Evolutionary conservation across 164 flowering plant species (phyloP).

Genomic region (grape (Vitis vinifera)): DNA sequence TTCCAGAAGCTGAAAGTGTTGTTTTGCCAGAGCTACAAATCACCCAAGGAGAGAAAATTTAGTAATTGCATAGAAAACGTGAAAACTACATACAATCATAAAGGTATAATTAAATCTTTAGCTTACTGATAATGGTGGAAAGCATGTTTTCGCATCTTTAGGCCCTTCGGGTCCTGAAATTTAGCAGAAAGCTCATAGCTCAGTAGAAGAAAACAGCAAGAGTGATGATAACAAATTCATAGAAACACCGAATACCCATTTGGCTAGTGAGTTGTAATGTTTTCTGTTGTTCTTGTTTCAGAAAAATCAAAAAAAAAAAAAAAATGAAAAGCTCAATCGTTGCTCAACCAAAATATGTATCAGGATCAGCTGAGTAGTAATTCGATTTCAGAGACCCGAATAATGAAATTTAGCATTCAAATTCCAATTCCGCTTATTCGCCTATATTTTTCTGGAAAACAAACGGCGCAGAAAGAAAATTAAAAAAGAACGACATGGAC

Average conservation of each 20-base stretch:
- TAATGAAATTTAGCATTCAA: no score
- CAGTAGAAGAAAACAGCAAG: background rate
- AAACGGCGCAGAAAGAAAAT: background rate
- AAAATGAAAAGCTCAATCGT: no score
- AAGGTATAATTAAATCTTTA: background rate
- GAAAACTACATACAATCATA: background rate
- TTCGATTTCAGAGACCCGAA: no score
- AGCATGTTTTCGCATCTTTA: constrained; percentile 80
- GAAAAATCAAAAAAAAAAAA: no score
- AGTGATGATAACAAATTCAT: background rate
- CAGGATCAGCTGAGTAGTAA: no score
- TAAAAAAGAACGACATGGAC: constrained; percentile 18
- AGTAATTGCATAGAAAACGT: background rate
- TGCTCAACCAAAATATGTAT: no score
- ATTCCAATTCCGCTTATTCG: no score
- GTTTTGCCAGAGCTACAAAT: constrained; percentile 71
- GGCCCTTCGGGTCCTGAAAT: constrained; percentile 85
- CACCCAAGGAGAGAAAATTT: constrained; percentile 5
- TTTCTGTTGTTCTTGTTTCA: no score
- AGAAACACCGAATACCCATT: background rate
- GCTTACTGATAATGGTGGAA: constrained; percentile 82
- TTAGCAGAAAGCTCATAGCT: background rate
- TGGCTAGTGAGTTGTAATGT: no score
- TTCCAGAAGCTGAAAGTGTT: constrained; percentile 85
- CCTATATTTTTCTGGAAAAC: no score